A percentile compares a stretch with the other conserved stretches of the same genome.
These are phyloP conservation scores for Zygosaccharomyces kombuchaensis DNA, from an alignment of 805 yeast genomes.

Conservation along the genomic window DNA sequence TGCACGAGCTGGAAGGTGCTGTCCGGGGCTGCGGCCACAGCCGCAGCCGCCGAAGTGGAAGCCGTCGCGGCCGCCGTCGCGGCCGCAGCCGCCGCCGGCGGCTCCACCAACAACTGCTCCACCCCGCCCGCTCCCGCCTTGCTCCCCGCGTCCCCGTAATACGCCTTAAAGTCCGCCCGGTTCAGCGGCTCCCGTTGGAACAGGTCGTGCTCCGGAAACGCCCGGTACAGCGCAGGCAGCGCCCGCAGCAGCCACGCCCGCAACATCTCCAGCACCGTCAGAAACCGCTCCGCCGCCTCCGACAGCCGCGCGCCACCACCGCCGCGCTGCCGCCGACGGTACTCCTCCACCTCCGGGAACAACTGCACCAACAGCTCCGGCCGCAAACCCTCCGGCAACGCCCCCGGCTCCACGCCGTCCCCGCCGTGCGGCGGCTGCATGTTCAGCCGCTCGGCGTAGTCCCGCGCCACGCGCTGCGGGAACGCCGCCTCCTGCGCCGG, in stretches of 20 bases:
- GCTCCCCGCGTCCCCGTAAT: constrained; percentile 6
- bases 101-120: background rate
- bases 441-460: constrained; percentile 10
- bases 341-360: constrained; percentile 32
- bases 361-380: constrained; percentile 21
- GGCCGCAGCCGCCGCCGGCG: background rate
- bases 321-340: constrained; percentile 15
- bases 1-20: constrained; percentile 26
- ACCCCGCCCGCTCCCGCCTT: background rate
- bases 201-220: constrained; percentile 32
- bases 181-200: constrained; percentile 25
- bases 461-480: constrained; percentile 24
- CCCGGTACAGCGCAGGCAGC: constrained; percentile 27
- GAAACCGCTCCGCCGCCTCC: constrained; percentile 17
- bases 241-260: constrained; percentile 23
- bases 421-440: background rate
- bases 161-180: constrained; percentile 24
- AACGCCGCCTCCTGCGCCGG: constrained; percentile 12
- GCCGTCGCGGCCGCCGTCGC: background rate
- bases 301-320: constrained; percentile 11
- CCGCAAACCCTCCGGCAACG: constrained; percentile 7
- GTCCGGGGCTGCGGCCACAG: background rate
- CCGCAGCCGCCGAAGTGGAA: background rate
- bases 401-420: background rate
- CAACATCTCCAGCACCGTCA: constrained; percentile 22